phyloP scores from a whole-genome alignment of 768 basidiomycete species.

The Aureoboletus auriporus region DNA sequence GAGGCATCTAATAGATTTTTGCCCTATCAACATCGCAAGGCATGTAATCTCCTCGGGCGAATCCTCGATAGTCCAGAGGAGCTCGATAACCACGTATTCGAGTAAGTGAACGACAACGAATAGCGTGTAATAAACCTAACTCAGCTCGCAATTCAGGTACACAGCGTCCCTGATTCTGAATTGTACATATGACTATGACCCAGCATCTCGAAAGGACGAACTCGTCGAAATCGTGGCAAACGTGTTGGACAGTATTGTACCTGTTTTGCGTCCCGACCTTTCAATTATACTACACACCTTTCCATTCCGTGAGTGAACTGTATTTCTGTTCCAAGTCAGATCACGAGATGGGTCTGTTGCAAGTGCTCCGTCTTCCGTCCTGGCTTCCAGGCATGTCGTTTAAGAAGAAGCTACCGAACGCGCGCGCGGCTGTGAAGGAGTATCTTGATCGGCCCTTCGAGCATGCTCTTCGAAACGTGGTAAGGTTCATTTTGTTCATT shows the following conservation, averaged over 20 bases:
- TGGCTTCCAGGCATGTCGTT: constrained; percentile 4
- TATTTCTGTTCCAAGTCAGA: not conserved
- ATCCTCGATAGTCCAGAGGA: not conserved
- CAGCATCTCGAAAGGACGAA: constrained; percentile 1
- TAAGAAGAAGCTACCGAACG: not conserved
- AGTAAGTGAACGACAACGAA: not conserved
- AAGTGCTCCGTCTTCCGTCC: constrained; percentile 1
- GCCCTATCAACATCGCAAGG: not conserved
- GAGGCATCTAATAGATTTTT: not conserved
- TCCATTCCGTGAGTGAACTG: not conserved
- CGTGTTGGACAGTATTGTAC: not conserved
- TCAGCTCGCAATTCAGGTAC: not conserved
- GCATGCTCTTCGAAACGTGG: not conserved
- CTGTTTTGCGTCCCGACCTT: not conserved
- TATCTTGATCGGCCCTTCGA: constrained; percentile 4
- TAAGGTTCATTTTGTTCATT: not conserved
- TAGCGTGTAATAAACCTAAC: not conserved
- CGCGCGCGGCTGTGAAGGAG: not conserved
- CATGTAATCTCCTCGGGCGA: constrained; percentile 1
- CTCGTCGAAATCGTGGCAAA: not conserved
- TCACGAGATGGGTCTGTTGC: not conserved
- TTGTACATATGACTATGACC: constrained; percentile 4
- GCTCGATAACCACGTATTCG: constrained; percentile 1
- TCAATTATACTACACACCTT: not conserved
- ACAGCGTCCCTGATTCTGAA: constrained; percentile 2